These are phyloP conservation scores for Botryobasidium botryosum DNA, from an alignment of 768 basidiomycete genomes.

Conservation along the genomic window DNA sequence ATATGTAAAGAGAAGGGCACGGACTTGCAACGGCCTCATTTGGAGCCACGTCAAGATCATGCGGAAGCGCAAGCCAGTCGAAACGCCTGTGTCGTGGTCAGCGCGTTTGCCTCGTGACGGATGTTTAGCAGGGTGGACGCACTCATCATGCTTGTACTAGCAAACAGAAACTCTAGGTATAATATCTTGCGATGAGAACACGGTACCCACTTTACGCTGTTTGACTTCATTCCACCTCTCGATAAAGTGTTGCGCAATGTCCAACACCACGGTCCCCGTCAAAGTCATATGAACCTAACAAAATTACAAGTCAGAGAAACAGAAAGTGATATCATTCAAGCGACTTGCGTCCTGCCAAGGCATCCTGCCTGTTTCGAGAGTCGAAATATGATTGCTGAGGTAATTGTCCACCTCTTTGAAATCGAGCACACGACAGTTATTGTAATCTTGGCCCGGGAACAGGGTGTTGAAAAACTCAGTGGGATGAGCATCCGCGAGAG, in stretches of 20 bases:
- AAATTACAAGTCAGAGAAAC: neutral
- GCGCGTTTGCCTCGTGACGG: too few relatives aligned
- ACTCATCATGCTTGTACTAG: conserved; percentile 17
- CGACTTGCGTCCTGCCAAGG: conserved; percentile 73
- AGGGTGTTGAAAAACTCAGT: conserved; percentile 65
- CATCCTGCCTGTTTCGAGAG: conserved; percentile 59
- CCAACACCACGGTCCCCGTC: conserved; percentile 64
- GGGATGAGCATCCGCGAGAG: conserved; percentile 82
- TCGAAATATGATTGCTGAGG: conserved; percentile 49
- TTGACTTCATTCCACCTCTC: conserved; percentile 89
- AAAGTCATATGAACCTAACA: conserved; percentile 49
- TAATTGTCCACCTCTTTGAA: conserved; percentile 68
- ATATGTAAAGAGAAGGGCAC: neutral
- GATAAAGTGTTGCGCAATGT: conserved; percentile 82
- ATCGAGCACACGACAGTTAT: conserved; percentile 74
- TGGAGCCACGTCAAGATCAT: conserved; percentile 17
- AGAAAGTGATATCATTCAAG: neutral
- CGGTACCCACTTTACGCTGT: conserved; percentile 34
- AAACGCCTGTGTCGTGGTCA: conserved; percentile 23
- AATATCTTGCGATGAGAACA: too few relatives aligned
- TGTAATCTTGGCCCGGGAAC: conserved; percentile 88
- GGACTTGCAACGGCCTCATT: conserved; percentile 6
- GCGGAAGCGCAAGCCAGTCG: conserved; percentile 66
- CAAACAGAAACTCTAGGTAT: neutral
- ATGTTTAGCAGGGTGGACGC: neutral